Base-by-base conservation (phyloP, 257 asterid species). In the Penstemon newberryi region DNA sequence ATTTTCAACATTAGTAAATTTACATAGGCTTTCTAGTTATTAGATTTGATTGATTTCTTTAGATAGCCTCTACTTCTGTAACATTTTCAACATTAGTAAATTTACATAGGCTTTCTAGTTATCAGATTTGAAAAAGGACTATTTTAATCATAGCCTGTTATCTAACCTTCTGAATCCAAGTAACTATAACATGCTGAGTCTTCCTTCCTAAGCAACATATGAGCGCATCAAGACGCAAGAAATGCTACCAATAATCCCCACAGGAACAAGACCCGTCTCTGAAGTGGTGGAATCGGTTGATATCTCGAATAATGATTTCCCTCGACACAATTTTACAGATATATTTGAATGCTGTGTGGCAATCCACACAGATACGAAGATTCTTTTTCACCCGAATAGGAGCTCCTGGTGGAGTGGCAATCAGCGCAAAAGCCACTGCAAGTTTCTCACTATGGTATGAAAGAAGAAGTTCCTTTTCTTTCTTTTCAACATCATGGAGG, bases 201-300 rank as follows among this genome's bases (percentile, higher is more conserved):
- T 49, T 49, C 18, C 54, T 49, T 49, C 33, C 33, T 25, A 25
- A 25, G 33, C 33, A 25, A 25, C 33, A 12, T 49, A 49, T 3
- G 54, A 49, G 54, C n/a, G 19, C 3, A 3, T 49, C 54, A 49
- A 15, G 54, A 7, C 8, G 39, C 39, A 15, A 42, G 40, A 42
- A 63, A 63, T 25, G 57, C 67, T 72, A 90, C 96, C 97, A 87
- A 62, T 86, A 90, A 76, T 90, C 97, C 41, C 90, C 86, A 74
- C 97, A 90, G 19, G 97, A 86, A 76, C 97, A 90, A 65, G 77
- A 67, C 6, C 97, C 97, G 49, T 81, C 80, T 51, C 80, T 85
- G 47, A 90, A 90, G 82, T 86, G 97, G 77, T 90, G 97, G 75
- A 87, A 90, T 51, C 97, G 84, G 75, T 80, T 90, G 71, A 81